Evolutionary conservation across 2,329 filamentous ascomycete species (phyloP), one percentile per base, ranked within the genome.

Genomic region (Trichoderma sp.): DNA sequence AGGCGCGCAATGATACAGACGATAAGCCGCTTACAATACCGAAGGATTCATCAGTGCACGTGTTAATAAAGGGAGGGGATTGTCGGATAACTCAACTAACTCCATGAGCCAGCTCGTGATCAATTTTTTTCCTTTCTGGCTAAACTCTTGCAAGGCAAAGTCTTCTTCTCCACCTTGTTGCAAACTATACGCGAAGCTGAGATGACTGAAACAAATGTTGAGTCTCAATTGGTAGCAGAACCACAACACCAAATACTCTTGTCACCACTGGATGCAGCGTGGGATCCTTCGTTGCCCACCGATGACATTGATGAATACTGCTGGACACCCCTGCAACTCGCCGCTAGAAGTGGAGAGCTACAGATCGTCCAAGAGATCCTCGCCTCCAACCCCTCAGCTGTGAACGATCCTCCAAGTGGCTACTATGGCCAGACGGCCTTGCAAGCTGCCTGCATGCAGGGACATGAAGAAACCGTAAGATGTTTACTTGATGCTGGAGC

Each of bases 351-450:
- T 11, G 80, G 81, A 30, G 75, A 82, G 68, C 68, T 80, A 1
- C 28, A 24, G 3, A 65, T 71, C 6, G 78, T 82, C 1, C 70
- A 60, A 26, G 26, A 72, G 0, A 76, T 81, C 18, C 68, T 82
- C 15, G 73, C 73, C 1, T 57, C 73, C 57, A 77, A 78, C 21
- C 63, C 72, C 24, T 75, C 76, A 21, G 76, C 78, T 66, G 77
- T 79, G 12, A 81, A 83, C 62, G 80, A 78, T 0, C 77, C 76
- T 12, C 78, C 81, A 4, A 74, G 71, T 15, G 78, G 77, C 6
- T 82, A 80, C 24, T 80, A 79, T 39, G 82, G 82, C 9, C 75
- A 80, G 36, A 82, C 81, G 3, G 81, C 82, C 0, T 76, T 83
- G 4, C 80, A 81, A 28, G 81, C 81, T 1, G 82, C 82, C 3